These are phyloP conservation scores for Globisporangium middletonii DNA, from an alignment of 352 stramenopile genomes.

Conservation along the genomic window DNA sequence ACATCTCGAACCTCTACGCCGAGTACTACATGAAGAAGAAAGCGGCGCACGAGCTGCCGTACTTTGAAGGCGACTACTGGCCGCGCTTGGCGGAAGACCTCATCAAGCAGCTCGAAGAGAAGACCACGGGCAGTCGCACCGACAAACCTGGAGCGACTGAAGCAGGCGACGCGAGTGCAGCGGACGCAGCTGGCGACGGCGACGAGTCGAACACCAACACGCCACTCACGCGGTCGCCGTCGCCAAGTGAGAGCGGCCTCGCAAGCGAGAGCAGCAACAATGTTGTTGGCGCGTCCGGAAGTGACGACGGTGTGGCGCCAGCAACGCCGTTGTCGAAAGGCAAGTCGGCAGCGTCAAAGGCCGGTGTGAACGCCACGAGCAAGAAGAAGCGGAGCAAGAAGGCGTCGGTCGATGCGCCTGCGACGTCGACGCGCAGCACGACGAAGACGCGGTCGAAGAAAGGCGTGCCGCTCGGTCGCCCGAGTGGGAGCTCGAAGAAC, in stretches of 20 bases:
- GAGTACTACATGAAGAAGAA: slow-evolving; percentile 89
- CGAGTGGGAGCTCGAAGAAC: slow-evolving; percentile 54
- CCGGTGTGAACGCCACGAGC: slow-evolving; percentile 29
- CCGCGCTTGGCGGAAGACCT: slow-evolving; percentile 97
- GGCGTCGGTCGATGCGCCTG: slow-evolving; percentile 43
- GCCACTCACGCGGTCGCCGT: slow-evolving; percentile 42
- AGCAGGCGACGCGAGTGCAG: slow-evolving; percentile 10
- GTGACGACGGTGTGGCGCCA: not conserved
- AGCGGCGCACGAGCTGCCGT: slow-evolving; percentile 89
- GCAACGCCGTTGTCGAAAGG: slow-evolving; percentile 7
- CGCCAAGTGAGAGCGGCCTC: slow-evolving; percentile 30
- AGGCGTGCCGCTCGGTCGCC: slow-evolving; percentile 28
- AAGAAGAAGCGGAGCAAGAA: slow-evolving; percentile 84
- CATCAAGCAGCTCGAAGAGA: slow-evolving; percentile 97
- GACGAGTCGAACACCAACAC: slow-evolving; percentile 36
- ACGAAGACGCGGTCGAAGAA: slow-evolving; percentile 73
- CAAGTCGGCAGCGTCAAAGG: slow-evolving; percentile 17
- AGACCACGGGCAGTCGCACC: slow-evolving; percentile 39
- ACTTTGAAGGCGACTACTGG: slow-evolving; percentile 99
- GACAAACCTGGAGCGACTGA: slow-evolving; percentile 15
- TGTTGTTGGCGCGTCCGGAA: not conserved
- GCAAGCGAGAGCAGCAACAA: slow-evolving; percentile 22
- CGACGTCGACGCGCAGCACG: slow-evolving; percentile 44
- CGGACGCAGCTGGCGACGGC: slow-evolving; percentile 12
- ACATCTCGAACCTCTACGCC: slow-evolving; percentile 81